A percentile compares a stretch with the other conserved stretches of the same genome.
Conservation (phyloP, 2,329 filamentous ascomycete species). For the Paraphaeosphaeria minitans region DNA sequence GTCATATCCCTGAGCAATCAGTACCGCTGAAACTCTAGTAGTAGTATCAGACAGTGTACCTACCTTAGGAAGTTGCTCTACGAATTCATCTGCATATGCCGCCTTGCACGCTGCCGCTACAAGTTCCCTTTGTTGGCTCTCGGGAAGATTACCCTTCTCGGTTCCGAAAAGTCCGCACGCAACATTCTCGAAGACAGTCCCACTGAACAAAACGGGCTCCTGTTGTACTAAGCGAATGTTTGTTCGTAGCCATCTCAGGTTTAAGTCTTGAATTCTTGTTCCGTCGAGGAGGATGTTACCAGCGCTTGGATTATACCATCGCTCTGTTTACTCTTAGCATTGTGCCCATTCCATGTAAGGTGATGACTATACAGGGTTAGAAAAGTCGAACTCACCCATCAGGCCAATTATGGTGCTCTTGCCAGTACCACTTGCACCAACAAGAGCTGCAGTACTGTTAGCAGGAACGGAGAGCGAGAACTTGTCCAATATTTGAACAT, state of each 20-base stretch:
- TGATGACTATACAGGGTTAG: slow-evolving; percentile 30
- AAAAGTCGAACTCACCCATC: slow-evolving; percentile 17
- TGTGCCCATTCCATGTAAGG: slow-evolving; percentile 58
- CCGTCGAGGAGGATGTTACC: slow-evolving; percentile 40
- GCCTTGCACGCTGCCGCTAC: slow-evolving; percentile 67
- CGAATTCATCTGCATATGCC: slow-evolving; percentile 91
- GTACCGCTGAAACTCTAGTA: slow-evolving; percentile 49
- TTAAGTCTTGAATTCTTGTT: slow-evolving; percentile 74
- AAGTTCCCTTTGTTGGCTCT: slow-evolving; percentile 68
- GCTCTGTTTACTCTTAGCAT: slow-evolving; percentile 58
- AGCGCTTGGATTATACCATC: slow-evolving; percentile 43
- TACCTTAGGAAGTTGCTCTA: slow-evolving; percentile 63
- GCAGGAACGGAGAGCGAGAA: slow-evolving; percentile 80
- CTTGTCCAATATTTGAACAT: slow-evolving; percentile 84
- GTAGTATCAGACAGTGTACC: not conserved
- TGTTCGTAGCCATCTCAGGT: slow-evolving; percentile 87
- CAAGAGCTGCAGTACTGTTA: slow-evolving; percentile 88
- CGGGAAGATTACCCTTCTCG: slow-evolving; percentile 58
- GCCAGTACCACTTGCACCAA: slow-evolving; percentile 90
- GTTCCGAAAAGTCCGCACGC: slow-evolving; percentile 73
- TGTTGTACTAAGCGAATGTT: slow-evolving; percentile 78
- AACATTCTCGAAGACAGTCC: slow-evolving; percentile 69
- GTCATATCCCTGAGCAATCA: slow-evolving; percentile 84
- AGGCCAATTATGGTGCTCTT: slow-evolving; percentile 94
- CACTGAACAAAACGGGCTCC: slow-evolving; percentile 36